Evolutionary conservation across 306 rosid species (phyloP).

Genomic region (Trifolium subterraneum): DNA sequence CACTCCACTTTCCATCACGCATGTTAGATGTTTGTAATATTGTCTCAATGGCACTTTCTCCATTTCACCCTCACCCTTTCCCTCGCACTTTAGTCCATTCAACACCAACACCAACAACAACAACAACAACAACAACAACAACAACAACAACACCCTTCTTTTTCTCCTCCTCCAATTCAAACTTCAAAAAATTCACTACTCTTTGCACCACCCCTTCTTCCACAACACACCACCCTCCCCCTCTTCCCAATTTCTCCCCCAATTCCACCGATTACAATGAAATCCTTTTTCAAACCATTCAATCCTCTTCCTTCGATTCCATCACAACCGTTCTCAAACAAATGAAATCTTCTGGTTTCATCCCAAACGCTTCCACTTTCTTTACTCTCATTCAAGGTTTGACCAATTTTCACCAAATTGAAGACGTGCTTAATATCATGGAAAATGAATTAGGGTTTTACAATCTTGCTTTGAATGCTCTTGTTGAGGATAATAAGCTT

Average conservation of each 20-base stretch:
- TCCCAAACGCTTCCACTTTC: slow-evolving; percentile 51
- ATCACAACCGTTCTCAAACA: slow-evolving; percentile 54
- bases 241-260: slow-evolving; percentile 13
- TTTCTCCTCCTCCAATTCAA: slow-evolving; percentile 35
- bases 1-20: not conserved
- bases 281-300: slow-evolving; percentile 60
- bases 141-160: slow-evolving; percentile 35
- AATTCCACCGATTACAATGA: slow-evolving; percentile 52
- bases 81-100: slow-evolving; percentile 36
- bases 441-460: slow-evolving; percentile 64
- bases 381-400: slow-evolving; percentile 55
- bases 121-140: slow-evolving; percentile 21
- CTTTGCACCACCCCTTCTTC: slow-evolving; percentile 42
- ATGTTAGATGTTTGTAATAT: slow-evolving; percentile 59
- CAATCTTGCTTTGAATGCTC: slow-evolving; percentile 64
- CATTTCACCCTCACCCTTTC: slow-evolving; percentile 48
- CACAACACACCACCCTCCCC: slow-evolving; percentile 62
- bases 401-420: slow-evolving; percentile 55
- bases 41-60: slow-evolving; percentile 63
- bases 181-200: slow-evolving; percentile 41
- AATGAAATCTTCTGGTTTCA: slow-evolving; percentile 49
- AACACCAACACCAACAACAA: slow-evolving; percentile 16
- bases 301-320: slow-evolving; percentile 58
- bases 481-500: slow-evolving; percentile 74
- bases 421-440: slow-evolving; percentile 50